These are phyloP conservation scores for Waitea zeae DNA, from an alignment of 1,284 basidiomycete genomes.

Conservation along the genomic window DNA sequence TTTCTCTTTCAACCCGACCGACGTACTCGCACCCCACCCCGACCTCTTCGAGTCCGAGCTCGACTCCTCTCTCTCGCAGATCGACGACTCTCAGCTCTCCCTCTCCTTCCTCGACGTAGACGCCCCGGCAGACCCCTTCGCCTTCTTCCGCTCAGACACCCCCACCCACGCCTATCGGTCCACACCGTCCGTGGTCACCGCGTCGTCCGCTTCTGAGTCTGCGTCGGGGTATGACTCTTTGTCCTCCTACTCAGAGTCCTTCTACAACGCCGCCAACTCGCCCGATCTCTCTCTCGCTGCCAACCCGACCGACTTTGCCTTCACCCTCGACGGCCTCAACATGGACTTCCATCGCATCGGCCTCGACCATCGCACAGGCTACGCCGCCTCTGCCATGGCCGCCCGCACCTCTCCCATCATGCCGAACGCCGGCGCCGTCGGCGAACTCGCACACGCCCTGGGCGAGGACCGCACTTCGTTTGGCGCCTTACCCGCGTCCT, in stretches of 20 bases:
- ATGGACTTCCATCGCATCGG: conserved; percentile 53
- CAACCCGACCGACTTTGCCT: too few relatives aligned
- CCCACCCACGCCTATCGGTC: conserved; percentile 17
- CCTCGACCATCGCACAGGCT: conserved; percentile 29
- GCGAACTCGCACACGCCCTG: conserved; percentile 17
- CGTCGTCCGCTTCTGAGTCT: conserved; percentile 52
- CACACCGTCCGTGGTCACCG: conserved; percentile 54
- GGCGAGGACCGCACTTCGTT: conserved; percentile 4
- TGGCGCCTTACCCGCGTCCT: conserved; percentile 6
- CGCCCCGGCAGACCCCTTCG: conserved; percentile 42
- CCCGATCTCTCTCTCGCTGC: conserved; percentile 29
- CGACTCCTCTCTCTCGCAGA: conserved; percentile 46
- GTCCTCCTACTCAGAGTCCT: conserved; percentile 47
- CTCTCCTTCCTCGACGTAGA: conserved; percentile 46
- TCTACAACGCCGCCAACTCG: conserved; percentile 42
- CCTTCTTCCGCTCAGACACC: conserved; percentile 40
- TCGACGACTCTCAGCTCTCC: conserved; percentile 31
- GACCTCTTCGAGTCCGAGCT: conserved; percentile 70
- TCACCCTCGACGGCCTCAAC: conserved; percentile 39
- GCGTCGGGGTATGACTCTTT: conserved; percentile 36
- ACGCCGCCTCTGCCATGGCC: conserved; percentile 21
- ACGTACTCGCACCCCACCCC: conserved; percentile 55
- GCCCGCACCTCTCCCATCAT: conserved; percentile 19
- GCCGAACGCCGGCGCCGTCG: too few relatives aligned
- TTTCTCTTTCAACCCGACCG: conserved; percentile 47